phyloP scores from a whole-genome alignment of 371 early-diverging fungal species.

The Rhizopus arrhizus region DNA sequence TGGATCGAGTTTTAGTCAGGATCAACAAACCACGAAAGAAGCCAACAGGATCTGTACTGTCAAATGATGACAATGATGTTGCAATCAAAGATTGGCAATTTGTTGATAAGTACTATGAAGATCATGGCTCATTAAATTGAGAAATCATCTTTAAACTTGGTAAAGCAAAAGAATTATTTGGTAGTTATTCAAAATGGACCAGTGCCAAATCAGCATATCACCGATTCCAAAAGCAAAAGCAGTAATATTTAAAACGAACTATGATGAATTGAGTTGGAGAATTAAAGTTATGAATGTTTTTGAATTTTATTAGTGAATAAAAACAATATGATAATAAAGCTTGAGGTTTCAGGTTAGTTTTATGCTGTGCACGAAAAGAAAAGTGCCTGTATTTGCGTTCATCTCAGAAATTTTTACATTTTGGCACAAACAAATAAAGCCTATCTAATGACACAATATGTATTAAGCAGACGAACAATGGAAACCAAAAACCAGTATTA shows the following conservation, averaged over 20 bases:
- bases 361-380: constrained; percentile 6
- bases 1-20: too few species aligned
- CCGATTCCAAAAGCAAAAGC: constrained; percentile 16
- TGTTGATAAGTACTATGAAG: constrained; percentile 15
- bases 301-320: constrained; percentile 10
- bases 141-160: constrained; percentile 17
- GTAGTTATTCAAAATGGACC: constrained; percentile 17
- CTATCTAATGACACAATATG: too few species aligned
- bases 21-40: background rate
- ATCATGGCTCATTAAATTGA: constrained; percentile 15
- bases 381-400: constrained; percentile 4
- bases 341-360: constrained; percentile 10
- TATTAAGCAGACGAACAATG: too few species aligned
- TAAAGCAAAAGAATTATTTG: constrained; percentile 15
- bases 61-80: constrained; percentile 2
- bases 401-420: constrained; percentile 3
- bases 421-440: too few species aligned
- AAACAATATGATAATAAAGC: constrained; percentile 15
- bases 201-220: constrained; percentile 21
- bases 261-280: background rate
- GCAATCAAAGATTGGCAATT: constrained; percentile 18
- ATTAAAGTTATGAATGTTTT: constrained; percentile 12
- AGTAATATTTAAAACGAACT: constrained; percentile 12
- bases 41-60: constrained; percentile 10
- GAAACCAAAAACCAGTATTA: constrained; percentile 1